Base-by-base conservation (phyloP, 306 rosid genomes). In the Pterocarpus macrocarpus region DNA sequence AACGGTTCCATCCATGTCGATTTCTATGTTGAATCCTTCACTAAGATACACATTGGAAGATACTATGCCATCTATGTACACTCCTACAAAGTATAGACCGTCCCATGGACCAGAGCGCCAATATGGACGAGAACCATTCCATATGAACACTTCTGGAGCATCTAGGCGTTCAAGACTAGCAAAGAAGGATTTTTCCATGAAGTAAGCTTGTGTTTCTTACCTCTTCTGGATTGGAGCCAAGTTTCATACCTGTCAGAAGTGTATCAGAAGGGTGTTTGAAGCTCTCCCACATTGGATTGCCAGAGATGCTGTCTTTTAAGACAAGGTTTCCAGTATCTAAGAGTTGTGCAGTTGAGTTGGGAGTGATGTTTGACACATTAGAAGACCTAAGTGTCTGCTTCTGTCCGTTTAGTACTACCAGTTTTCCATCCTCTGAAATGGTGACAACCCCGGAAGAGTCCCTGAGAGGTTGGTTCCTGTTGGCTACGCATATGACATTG, bases 401-500 rank as follows among this genome's bases (percentile, higher is more conserved):
- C 11, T 63, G 0, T 59, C 72, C 83, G 65, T 87, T 65, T 0
- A 78, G 4, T 53, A 85, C 52, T 34, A 50, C 86, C 16, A 90
- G 68, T 43, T 83, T 76, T 28, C 81, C 79, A 33, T 58, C 16
- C 2, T 71, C 30, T 14, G 78, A 52, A 13, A 83, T 77, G 10
- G 62, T 68, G 41, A 89, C 16, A 76, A 69, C 39, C 9, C 88
- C 88, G 3, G 64, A 68, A 56, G 75, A 45, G 69, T 85, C 78
- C 32, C 52, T 5, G 5, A 89, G 41, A 2, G 90, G 86, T 22
- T 62, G 36, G 12, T 53, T 71, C 78, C 82, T 83, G 41, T 81
- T 87, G 39, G 87, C 88, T 14, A 87, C 80, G 91, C 91, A 87
- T 16, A 85, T 47, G 47, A 68, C 34, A 11, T 7, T 13, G 17